Percentiles rank a stretch among this genome's conserved stretches.
These are phyloP conservation scores for Craterostigma plantagineum DNA, from an alignment of 257 asterid species.

Conservation along the genomic window DNA sequence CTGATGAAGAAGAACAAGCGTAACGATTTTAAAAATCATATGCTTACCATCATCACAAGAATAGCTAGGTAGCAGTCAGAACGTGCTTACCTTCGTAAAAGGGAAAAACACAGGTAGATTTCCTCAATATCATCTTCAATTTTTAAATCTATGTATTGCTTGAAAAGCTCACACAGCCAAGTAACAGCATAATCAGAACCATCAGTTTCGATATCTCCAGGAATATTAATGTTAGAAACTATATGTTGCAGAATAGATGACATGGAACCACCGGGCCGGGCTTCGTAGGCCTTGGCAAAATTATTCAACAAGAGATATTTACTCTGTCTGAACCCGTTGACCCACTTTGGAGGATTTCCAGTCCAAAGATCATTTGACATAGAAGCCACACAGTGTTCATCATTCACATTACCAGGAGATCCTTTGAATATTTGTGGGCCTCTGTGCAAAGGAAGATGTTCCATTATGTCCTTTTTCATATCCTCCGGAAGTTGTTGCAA, in stretches of 20 bases:
- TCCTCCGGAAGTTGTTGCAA: slow-evolving; percentile 80
- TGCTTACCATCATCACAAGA: too few relatives aligned
- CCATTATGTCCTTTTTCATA: slow-evolving; percentile 57
- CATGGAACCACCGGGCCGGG: slow-evolving; percentile 27
- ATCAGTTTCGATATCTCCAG: too few relatives aligned
- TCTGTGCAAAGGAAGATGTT: slow-evolving; percentile 55
- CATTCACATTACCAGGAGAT: slow-evolving; percentile 17
- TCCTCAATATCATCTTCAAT: slow-evolving; percentile 73
- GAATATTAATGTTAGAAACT: slow-evolving; percentile 16
- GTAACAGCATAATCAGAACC: slow-evolving; percentile 24
- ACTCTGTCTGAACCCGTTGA: slow-evolving; percentile 39
- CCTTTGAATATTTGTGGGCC: slow-evolving; percentile 17
- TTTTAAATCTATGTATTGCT: slow-evolving; percentile 52
- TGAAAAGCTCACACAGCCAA: slow-evolving; percentile 50
- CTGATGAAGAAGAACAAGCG: slow-evolving; percentile 19
- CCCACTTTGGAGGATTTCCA: slow-evolving; percentile 82
- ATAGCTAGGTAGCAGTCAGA: too few relatives aligned
- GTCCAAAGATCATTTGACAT: slow-evolving; percentile 41
- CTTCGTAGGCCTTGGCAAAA: slow-evolving; percentile 30
- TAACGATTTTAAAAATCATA: background rate
- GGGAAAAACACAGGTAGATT: slow-evolving; percentile 50
- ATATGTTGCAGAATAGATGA: slow-evolving; percentile 47
- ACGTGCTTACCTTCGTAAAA: slow-evolving; percentile 40
- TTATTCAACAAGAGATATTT: slow-evolving; percentile 22
- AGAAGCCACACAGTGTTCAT: slow-evolving; percentile 17